Conservation (phyloP, 306 rosid species). For the Pterocarpus santalinus region DNA sequence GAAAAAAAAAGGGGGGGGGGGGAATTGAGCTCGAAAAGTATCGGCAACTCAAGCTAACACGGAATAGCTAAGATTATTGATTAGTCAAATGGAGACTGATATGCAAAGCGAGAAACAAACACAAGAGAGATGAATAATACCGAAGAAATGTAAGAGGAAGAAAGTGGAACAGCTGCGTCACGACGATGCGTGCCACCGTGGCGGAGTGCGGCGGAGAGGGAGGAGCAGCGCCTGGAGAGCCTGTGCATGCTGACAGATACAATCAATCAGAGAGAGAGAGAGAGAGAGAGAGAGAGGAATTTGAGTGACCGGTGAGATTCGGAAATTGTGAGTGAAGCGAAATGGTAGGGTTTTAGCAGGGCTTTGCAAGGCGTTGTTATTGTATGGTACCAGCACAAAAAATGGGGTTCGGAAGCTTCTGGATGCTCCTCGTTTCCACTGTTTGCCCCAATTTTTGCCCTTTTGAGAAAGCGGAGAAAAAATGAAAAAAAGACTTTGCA, state of each 20-base stretch:
- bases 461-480: neutral
- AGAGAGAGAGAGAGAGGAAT: neutral
- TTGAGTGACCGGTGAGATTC: neutral
- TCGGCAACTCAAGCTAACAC: neutral
- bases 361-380: slow-evolving; percentile 40
- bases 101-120: neutral
- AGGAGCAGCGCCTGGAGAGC: slow-evolving; percentile 72
- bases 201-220: slow-evolving; percentile 68
- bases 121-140: slow-evolving; percentile 46
- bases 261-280: neutral
- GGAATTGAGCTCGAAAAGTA: neutral
- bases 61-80: neutral
- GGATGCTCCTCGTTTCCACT: slow-evolving; percentile 42
- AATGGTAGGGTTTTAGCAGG: slow-evolving; percentile 72
- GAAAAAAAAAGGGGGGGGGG: neutral
- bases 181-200: slow-evolving; percentile 58
- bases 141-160: slow-evolving; percentile 46
- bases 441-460: neutral
- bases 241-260: slow-evolving; percentile 61
- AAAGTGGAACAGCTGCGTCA: slow-evolving; percentile 53
- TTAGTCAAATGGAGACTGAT: neutral
- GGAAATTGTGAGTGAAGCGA: neutral
- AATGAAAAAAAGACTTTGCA: no score
- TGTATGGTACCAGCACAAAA: neutral
- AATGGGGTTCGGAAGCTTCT: slow-evolving; percentile 71